phyloP scores from a whole-genome alignment of 352 stramenopile genomes.

The Globisporangium middletonii region DNA sequence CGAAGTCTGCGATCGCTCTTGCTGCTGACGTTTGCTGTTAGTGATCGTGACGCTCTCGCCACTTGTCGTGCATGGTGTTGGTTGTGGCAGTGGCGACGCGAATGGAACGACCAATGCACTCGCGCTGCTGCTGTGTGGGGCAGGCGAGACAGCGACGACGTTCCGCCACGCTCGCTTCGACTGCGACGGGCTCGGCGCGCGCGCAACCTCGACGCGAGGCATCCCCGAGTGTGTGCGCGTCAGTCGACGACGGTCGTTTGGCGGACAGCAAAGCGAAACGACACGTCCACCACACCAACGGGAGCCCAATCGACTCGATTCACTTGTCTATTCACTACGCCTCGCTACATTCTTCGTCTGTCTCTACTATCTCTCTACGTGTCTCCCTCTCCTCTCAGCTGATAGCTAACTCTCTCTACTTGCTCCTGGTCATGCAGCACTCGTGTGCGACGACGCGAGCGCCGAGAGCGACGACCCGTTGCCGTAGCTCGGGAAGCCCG shows the following conservation, averaged over 20 bases:
- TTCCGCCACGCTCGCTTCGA: not conserved
- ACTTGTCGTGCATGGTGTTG: too few species aligned
- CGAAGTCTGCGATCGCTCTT: not conserved
- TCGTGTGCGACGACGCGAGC: constrained; percentile 11
- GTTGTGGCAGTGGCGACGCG: not conserved
- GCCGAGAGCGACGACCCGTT: constrained; percentile 5
- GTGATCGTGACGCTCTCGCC: too few species aligned
- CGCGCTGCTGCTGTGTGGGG: not conserved
- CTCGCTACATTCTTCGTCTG: not conserved
- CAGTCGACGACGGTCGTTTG: too few species aligned
- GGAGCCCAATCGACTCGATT: too few species aligned
- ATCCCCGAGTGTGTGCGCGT: too few species aligned
- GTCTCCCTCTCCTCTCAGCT: not conserved
- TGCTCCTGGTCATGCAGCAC: constrained; percentile 6
- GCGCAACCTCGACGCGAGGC: too few species aligned
- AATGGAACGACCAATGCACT: not conserved
- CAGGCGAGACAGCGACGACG: not conserved
- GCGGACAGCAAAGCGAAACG: too few species aligned
- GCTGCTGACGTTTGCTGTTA: too few species aligned
- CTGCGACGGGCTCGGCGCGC: too few species aligned
- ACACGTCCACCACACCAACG: too few species aligned
- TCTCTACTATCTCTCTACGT: not conserved
- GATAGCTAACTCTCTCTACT: not conserved
- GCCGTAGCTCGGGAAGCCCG: constrained; percentile 9
- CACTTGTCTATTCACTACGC: not conserved